phyloP scores from a whole-genome alignment of 129 eudicot genomes.

The Helianthus tuberosus region DNA sequence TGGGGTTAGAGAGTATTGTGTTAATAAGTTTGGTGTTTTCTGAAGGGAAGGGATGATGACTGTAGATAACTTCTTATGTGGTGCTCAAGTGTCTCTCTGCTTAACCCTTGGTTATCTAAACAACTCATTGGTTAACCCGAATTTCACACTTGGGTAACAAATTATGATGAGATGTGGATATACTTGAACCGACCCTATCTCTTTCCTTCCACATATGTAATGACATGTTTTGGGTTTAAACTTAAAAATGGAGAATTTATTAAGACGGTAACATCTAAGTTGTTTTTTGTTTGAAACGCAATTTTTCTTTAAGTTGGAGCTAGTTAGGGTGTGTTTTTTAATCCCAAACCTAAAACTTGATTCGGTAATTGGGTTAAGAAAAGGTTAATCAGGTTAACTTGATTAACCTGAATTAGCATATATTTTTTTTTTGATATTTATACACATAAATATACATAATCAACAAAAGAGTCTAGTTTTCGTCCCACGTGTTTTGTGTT shows the following conservation, averaged over 20 bases:
- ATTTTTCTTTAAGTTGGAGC: too few relatives aligned
- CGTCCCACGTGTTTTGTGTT: too few relatives aligned
- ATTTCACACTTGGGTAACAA: conserved; percentile 14
- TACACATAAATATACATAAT: too few relatives aligned
- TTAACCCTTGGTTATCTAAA: conserved; percentile 44
- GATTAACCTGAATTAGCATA: too few relatives aligned
- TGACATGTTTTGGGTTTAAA: neutral
- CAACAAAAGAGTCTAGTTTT: too few relatives aligned
- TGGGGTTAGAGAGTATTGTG: neutral
- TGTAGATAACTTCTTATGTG: conserved; percentile 45
- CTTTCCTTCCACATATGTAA: neutral
- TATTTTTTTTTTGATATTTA: too few relatives aligned
- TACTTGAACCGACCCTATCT: conserved; percentile 24
- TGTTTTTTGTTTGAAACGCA: too few relatives aligned
- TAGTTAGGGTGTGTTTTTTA: too few relatives aligned
- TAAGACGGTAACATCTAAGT: too few relatives aligned
- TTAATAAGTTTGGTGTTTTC: conserved; percentile 8
- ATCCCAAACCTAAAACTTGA: too few relatives aligned
- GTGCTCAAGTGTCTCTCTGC: conserved; percentile 29
- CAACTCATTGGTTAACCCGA: conserved; percentile 43
- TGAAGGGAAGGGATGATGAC: conserved; percentile 15
- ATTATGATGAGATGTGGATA: conserved; percentile 11
- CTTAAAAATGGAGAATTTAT: neutral
- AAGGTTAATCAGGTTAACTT: too few relatives aligned
- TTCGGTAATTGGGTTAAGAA: too few relatives aligned